These are phyloP conservation scores for Penicillium macrosclerotiorum DNA, from an alignment of 495 filamentous ascomycete genomes.

Conservation along the genomic window DNA sequence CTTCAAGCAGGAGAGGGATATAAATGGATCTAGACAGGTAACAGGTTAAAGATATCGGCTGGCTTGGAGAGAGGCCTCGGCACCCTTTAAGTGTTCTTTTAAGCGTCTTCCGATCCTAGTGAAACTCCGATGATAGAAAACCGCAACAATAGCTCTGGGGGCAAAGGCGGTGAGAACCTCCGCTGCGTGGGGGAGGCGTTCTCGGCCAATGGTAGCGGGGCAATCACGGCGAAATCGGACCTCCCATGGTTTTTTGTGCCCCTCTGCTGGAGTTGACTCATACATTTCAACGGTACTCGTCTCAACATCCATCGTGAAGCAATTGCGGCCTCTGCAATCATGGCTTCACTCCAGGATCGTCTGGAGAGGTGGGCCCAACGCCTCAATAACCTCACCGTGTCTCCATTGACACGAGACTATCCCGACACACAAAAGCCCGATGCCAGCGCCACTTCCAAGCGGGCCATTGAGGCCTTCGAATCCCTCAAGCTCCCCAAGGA, in stretches of 20 bases:
- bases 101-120: no score
- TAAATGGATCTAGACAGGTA: no score
- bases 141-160: no score
- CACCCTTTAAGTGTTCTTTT: no score
- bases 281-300: slow-evolving; percentile 9
- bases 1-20: no score
- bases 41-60: no score
- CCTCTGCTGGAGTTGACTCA: slow-evolving; percentile 24
- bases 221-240: slow-evolving; percentile 26
- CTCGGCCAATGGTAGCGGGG: slow-evolving; percentile 17
- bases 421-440: slow-evolving; percentile 39
- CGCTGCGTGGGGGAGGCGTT: slow-evolving; percentile 11
- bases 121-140: no score
- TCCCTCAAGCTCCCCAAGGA: slow-evolving; percentile 38
- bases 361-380: slow-evolving; percentile 49
- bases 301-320: slow-evolving; percentile 5
- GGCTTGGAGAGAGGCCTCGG: no score
- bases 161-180: slow-evolving; percentile 9
- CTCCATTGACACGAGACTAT: slow-evolving; percentile 51
- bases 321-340: slow-evolving; percentile 30
- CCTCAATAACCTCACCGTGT: slow-evolving; percentile 48
- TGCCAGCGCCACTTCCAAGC: no score
- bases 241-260: slow-evolving; percentile 23
- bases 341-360: slow-evolving; percentile 43
- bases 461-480: slow-evolving; percentile 50